phyloP scores from a whole-genome alignment of 1,139 yeast genomes.

The Candida sanyaensis region DNA sequence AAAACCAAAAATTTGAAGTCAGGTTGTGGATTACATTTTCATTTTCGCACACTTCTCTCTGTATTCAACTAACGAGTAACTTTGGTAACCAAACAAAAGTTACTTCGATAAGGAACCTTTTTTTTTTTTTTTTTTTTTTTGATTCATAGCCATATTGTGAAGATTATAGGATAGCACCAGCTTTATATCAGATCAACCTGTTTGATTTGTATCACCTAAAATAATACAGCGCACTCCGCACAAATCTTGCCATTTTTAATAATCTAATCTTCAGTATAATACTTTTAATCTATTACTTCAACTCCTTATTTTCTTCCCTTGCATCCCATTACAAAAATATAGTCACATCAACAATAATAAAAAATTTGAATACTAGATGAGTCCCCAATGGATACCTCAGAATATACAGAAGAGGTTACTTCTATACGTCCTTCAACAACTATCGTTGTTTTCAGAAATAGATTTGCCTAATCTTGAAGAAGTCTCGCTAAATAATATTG shows the following conservation, averaged over 20 bases:
- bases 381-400: conserved; percentile 80
- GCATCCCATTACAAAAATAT: background rate
- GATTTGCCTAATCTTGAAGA: conserved; percentile 77
- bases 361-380: conserved; percentile 31
- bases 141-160: too few relatives aligned
- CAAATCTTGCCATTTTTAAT: background rate
- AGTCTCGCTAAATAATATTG: conserved; percentile 61
- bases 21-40: conserved; percentile 2
- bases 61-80: background rate
- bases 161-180: background rate
- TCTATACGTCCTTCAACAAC: conserved; percentile 76
- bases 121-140: too few relatives aligned
- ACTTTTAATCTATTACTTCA: background rate
- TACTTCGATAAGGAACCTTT: background rate
- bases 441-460: conserved; percentile 79
- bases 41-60: background rate
- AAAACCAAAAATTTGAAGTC: background rate
- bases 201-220: too few relatives aligned
- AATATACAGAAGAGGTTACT: conserved; percentile 80
- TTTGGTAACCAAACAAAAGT: background rate
- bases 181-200: too few relatives aligned
- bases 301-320: background rate
- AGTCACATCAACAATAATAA: background rate
- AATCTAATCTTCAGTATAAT: background rate
- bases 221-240: too few relatives aligned